These are phyloP conservation scores for Zarea fungicola DNA, from an alignment of 2,329 filamentous ascomycete genomes.

Conservation along the genomic window DNA sequence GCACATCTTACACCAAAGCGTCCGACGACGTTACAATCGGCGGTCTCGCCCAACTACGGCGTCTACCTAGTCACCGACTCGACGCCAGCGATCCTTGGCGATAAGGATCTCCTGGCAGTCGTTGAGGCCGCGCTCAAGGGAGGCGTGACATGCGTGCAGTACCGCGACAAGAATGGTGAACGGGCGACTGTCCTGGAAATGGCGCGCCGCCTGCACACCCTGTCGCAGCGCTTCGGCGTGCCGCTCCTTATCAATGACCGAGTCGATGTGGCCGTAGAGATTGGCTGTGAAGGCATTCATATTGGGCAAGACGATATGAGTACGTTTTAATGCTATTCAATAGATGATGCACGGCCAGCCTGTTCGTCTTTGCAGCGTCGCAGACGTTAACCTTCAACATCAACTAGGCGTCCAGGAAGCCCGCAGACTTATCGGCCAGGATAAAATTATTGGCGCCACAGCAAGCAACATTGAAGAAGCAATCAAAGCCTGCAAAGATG, in stretches of 20 bases:
- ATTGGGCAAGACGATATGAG: constrained; percentile 92
- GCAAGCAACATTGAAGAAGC: constrained; percentile 73
- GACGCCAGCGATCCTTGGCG: constrained; percentile 74
- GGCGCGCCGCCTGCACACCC: constrained; percentile 63
- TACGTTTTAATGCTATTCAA: constrained; percentile 36
- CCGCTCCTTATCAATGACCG: constrained; percentile 92
- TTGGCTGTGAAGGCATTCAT: constrained; percentile 87
- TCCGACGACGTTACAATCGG: constrained; percentile 28
- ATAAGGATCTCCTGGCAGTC: constrained; percentile 62
- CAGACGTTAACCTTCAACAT: no score
- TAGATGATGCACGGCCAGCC: no score
- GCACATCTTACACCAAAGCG: constrained; percentile 8
- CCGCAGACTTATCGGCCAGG: constrained; percentile 64
- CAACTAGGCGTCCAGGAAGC: constrained; percentile 42
- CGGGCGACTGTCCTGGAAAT: constrained; percentile 66
- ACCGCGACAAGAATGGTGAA: constrained; percentile 80
- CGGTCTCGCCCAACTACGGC: constrained; percentile 59
- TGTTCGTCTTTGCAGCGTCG: no score
- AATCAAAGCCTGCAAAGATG: constrained; percentile 61
- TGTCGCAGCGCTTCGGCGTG: constrained; percentile 63
- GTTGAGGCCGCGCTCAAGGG: constrained; percentile 72
- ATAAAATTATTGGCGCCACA: constrained; percentile 84
- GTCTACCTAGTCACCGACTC: constrained; percentile 93
- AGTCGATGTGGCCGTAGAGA: constrained; percentile 79
- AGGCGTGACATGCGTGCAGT: constrained; percentile 83